Conservation (phyloP, 163 green algal species). For the Chloromonas sp. region DNA sequence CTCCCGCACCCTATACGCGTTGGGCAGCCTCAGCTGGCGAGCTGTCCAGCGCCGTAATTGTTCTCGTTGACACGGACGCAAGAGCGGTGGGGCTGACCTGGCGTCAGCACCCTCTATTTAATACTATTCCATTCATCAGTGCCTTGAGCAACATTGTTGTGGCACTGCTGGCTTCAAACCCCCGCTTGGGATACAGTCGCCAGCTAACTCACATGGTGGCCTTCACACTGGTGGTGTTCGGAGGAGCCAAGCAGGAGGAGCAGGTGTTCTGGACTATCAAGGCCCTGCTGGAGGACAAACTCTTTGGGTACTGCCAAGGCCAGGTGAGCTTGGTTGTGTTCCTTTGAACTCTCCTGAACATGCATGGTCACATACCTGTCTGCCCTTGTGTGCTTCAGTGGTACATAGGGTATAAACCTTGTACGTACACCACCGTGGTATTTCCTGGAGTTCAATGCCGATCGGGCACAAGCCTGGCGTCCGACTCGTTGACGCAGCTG, state of each 20-base stretch:
- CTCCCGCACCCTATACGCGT: neutral
- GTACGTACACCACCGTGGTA: neutral
- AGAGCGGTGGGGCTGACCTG: neutral
- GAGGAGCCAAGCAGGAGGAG: constrained; percentile 22
- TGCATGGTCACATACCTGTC: neutral
- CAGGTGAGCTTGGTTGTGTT: constrained; percentile 15
- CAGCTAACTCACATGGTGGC: constrained; percentile 20
- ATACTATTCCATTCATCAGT: neutral
- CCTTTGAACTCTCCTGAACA: neutral
- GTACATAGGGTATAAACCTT: neutral
- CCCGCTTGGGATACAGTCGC: neutral
- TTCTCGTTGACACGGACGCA: neutral
- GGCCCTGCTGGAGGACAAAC: constrained; percentile 29
- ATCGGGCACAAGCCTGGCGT: neutral
- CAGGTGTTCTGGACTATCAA: constrained; percentile 44
- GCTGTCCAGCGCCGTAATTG: no score
- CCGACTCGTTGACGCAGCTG: neutral
- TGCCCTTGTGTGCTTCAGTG: neutral
- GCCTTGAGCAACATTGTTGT: neutral
- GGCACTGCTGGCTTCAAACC: constrained; percentile 1
- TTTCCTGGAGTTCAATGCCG: neutral
- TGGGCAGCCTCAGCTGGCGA: no score
- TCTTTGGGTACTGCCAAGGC: constrained; percentile 23
- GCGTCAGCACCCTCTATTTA: neutral
- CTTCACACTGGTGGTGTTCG: constrained; percentile 35